These are phyloP conservation scores for Straminergon stramineum DNA, from an alignment of 225 moss, liverwort and hornwort species.

Conservation along the genomic window DNA sequence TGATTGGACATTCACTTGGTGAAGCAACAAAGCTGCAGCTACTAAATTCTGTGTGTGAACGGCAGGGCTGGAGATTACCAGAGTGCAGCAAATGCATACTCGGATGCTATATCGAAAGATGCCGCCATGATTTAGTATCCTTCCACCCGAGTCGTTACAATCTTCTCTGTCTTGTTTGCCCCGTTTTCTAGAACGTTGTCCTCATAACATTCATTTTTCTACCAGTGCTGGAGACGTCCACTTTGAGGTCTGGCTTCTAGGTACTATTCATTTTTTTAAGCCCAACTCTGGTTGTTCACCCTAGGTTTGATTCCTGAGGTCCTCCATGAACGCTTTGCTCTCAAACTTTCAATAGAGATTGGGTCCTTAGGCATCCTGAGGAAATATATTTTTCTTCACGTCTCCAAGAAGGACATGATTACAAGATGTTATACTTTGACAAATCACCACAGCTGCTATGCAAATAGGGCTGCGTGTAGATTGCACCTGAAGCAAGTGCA, in stretches of 20 bases:
- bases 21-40: not conserved
- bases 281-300: not conserved
- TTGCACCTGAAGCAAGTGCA: conserved; percentile 33
- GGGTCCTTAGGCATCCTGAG: not conserved
- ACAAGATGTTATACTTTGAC: not conserved
- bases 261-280: not conserved
- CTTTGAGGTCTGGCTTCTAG: not conserved
- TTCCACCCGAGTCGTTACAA: not conserved
- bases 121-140: conserved; percentile 58
- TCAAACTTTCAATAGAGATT: not conserved
- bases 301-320: not conserved
- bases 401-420: not conserved
- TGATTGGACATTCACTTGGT: not conserved
- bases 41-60: not conserved
- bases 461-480: conserved; percentile 45
- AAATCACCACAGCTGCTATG: conserved; percentile 23
- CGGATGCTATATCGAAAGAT: conserved; percentile 49
- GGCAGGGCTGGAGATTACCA: conserved; percentile 35
- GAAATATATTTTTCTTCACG: not conserved
- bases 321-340: not conserved
- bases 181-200: not conserved
- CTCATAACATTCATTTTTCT: not conserved
- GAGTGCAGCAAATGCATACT: conserved; percentile 55
- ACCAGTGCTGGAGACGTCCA: not conserved
- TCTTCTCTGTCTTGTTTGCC: not conserved